phyloP scores from a whole-genome alignment of 805 yeast genomes.

The Metschnikowia matae region DNA sequence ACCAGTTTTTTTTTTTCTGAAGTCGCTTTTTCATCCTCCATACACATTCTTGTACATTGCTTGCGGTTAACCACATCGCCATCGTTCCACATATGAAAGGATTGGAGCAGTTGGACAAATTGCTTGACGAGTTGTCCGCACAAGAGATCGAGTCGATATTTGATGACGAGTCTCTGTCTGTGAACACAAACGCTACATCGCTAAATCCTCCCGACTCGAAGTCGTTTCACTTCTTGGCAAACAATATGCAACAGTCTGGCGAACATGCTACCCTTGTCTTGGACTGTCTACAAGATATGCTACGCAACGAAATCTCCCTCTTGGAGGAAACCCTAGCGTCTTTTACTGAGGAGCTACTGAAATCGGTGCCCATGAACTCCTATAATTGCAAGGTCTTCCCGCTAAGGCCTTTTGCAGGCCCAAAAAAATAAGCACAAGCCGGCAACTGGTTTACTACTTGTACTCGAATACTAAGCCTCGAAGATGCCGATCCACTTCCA shows the following conservation, averaged over 20 bases:
- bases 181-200: not conserved
- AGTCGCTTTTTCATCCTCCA: not conserved
- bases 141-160: not conserved
- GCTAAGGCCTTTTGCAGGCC: not conserved
- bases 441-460: not conserved
- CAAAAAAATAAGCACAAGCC: not conserved
- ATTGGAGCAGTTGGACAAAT: not conserved
- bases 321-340: slow-evolving; percentile 17
- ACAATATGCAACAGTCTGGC: slow-evolving; percentile 1
- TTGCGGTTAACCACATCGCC: not conserved
- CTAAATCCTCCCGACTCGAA: not conserved
- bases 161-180: slow-evolving; percentile 1
- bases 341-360: slow-evolving; percentile 14
- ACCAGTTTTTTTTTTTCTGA: not conserved
- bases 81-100: not conserved
- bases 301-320: slow-evolving; percentile 18
- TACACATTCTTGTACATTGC: not conserved
- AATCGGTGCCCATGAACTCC: slow-evolving; percentile 24
- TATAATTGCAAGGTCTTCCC: slow-evolving; percentile 1
- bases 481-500: not conserved
- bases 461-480: not conserved
- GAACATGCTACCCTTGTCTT: slow-evolving; percentile 14
- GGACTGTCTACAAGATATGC: slow-evolving; percentile 28
- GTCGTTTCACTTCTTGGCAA: not conserved
- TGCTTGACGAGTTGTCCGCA: not conserved